phyloP scores from a whole-genome alignment of 768 basidiomycete genomes.

The Pleurotus giganteus region DNA sequence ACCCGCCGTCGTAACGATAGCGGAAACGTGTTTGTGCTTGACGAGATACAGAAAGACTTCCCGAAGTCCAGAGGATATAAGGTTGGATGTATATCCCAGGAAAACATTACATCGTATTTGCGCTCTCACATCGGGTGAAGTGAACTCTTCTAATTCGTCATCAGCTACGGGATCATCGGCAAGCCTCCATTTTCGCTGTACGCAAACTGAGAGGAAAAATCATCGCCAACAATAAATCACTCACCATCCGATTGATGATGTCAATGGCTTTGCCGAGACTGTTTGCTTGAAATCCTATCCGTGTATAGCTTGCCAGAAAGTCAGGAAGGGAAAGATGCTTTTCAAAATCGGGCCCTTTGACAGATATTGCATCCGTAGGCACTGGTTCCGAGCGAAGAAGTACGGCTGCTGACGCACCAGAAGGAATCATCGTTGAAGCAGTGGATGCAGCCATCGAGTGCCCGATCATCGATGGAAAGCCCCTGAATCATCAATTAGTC shows the following conservation, averaged over 20 bases:
- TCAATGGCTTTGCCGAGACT: conserved; percentile 86
- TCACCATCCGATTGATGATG: conserved; percentile 91
- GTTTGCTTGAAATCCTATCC: conserved; percentile 97
- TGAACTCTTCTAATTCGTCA: conserved; percentile 69
- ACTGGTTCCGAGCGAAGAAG: conserved; percentile 74
- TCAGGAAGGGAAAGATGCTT: conserved; percentile 59
- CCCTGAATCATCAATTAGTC: background rate
- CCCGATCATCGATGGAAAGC: background rate
- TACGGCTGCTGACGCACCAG: conserved; percentile 69
- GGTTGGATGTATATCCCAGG: conserved; percentile 97
- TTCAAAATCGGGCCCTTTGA: conserved; percentile 88
- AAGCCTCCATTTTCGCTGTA: conserved; percentile 82
- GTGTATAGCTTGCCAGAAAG: conserved; percentile 77
- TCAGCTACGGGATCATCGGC: conserved; percentile 76
- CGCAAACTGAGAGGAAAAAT: background rate
- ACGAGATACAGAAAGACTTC: conserved; percentile 92
- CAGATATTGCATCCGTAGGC: conserved; percentile 60
- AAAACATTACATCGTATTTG: conserved; percentile 84
- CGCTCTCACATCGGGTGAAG: conserved; percentile 56
- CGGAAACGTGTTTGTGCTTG: conserved; percentile 86
- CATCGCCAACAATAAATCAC: conserved; percentile 9
- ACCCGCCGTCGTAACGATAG: conserved; percentile 95
- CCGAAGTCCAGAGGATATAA: conserved; percentile 95
- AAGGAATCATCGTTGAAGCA: conserved; percentile 38
- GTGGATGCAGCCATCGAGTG: background rate